Evolutionary conservation across 2,329 filamentous ascomycete genomes (phyloP), one percentile per base, ranked within the genome.

Genomic region (Alternaria gansuensis): DNA sequence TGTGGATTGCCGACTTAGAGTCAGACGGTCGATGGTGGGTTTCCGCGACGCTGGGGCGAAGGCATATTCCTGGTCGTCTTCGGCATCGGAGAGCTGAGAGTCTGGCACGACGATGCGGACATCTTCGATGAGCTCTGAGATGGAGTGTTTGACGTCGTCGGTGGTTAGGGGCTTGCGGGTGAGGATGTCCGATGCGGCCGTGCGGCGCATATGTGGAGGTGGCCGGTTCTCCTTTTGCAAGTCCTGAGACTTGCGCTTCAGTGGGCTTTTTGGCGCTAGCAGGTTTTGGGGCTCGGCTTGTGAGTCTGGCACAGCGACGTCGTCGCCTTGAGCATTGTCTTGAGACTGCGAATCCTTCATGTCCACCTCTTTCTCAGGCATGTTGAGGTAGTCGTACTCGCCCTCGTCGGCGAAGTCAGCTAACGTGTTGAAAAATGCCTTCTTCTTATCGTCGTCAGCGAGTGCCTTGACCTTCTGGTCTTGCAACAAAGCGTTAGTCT

Each of bases 391-490:
- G 65, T 93, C 90, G 77, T 90, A 85, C 54, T 95, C 89, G 44
- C 91, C 90, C 59, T 84, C 83, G 23, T 84, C 82, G 57, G 89
- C 90, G 49, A 86, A 86, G 73, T 97, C 93, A 70, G 97, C 93
- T 51, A 99, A 91, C 6, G 92, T 92, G 64, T 88, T 88, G 67
- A 99, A 84, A 80, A 99, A 99, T 0, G 95, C 95, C 61, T 90
- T 85, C 74, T 93, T 94, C 74, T 94, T 93, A 2, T 91, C 91
- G 69, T 96, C 93, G 74, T 92, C 88, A 33, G 92, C 93, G 63
- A 98, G 92, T 77, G 94, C 93, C 73, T 90, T 92, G 68, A 99
- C 87, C 36, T 92, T 92, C 76, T 97, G 93, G 71, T 98, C 93
- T 24, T 91, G 84, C 45, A 97, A 85, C 8, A 99, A 84, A 6